Percentiles rank a stretch among this genome's conserved stretches.
Evolutionary conservation across 2,329 filamentous ascomycete species (phyloP).

Genomic region (Calcarisporium arbuscula): DNA sequence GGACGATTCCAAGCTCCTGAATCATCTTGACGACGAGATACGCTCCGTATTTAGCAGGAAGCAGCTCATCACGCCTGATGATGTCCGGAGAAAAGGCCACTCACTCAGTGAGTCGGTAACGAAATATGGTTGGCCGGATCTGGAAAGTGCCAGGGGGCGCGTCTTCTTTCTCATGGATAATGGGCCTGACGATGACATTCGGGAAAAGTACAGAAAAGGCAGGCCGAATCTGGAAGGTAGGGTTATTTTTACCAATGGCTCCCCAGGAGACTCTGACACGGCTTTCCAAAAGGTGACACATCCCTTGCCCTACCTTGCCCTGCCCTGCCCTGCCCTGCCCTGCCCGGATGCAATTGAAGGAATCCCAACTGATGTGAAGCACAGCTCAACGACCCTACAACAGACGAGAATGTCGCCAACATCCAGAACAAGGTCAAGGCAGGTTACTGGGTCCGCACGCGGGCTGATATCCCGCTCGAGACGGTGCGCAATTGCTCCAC

Average conservation of each 20-base stretch:
- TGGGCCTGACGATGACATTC: slow-evolving; percentile 30
- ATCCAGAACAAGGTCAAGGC: slow-evolving; percentile 38
- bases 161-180: slow-evolving; percentile 48
- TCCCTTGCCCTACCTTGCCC: background rate
- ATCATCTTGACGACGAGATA: slow-evolving; percentile 40
- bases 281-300: slow-evolving; percentile 36
- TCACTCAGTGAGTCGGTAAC: slow-evolving; percentile 41
- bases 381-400: slow-evolving; percentile 36
- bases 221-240: slow-evolving; percentile 32
- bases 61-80: slow-evolving; percentile 40
- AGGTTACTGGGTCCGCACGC: slow-evolving; percentile 42
- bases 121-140: slow-evolving; percentile 40
- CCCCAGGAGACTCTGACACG: slow-evolving; percentile 36
- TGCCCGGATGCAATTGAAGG: background rate
- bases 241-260: slow-evolving; percentile 41
- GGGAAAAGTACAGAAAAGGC: slow-evolving; percentile 30
- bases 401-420: slow-evolving; percentile 25
- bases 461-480: slow-evolving; percentile 37
- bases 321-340: background rate
- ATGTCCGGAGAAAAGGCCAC: slow-evolving; percentile 31
- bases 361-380: too few species aligned
- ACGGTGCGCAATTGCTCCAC: slow-evolving; percentile 34
- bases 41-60: slow-evolving; percentile 31
- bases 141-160: slow-evolving; percentile 35
- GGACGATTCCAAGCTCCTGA: slow-evolving; percentile 33